These are phyloP conservation scores for Penicillium samsonianum DNA, from an alignment of 495 filamentous ascomycete genomes.

Conservation along the genomic window DNA sequence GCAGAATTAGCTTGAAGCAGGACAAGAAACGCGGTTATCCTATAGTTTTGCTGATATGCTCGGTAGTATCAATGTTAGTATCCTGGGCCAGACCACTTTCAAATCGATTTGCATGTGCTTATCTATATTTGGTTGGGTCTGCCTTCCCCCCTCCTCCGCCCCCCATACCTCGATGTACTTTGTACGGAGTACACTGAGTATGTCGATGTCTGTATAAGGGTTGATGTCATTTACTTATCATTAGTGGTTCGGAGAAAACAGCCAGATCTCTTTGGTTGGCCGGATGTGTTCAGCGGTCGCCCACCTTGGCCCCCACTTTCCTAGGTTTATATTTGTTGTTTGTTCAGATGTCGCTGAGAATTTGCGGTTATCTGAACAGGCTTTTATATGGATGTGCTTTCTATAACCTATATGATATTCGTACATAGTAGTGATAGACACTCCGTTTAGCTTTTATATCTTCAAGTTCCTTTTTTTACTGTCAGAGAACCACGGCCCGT, in stretches of 20 bases:
- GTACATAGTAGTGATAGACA: too few relatives aligned
- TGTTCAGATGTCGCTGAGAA: too few relatives aligned
- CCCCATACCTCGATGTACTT: not conserved
- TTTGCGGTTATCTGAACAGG: too few relatives aligned
- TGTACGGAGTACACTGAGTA: not conserved
- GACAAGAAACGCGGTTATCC: not conserved
- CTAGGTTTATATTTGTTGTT: too few relatives aligned
- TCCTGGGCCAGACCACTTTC: not conserved
- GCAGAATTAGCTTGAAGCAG: not conserved
- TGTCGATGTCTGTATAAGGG: not conserved
- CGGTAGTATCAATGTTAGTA: not conserved
- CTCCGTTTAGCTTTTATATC: too few relatives aligned
- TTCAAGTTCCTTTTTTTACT: not conserved
- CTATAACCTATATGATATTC: too few relatives aligned
- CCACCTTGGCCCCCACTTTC: not conserved
- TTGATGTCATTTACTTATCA: not conserved
- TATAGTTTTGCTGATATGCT: not conserved
- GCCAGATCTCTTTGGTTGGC: not conserved
- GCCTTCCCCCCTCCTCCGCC: too few relatives aligned
- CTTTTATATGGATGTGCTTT: too few relatives aligned
- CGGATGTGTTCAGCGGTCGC: not conserved
- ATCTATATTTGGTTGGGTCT: not conserved
- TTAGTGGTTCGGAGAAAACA: conserved; percentile 8
- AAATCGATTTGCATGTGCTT: not conserved
- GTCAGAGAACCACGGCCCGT: not conserved